Conservation (phyloP, 805 yeast species). For the Naumovozyma dairenensis region DNA sequence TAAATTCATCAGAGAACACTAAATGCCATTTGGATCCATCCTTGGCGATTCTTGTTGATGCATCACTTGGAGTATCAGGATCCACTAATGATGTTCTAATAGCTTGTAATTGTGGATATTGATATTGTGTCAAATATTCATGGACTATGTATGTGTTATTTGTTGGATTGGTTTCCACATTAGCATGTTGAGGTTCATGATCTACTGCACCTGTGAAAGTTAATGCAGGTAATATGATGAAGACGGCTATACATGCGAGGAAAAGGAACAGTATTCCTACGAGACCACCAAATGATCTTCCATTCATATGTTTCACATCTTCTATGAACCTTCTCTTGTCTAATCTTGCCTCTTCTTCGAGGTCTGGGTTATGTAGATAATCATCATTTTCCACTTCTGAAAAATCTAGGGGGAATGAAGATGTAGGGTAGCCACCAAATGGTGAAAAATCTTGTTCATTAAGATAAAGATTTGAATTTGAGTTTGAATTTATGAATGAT, state of each 20-base stretch:
- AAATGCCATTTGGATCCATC: slow-evolving; percentile 64
- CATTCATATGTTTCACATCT: slow-evolving; percentile 61
- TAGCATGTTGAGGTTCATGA: slow-evolving; percentile 7
- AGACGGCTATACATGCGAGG: slow-evolving; percentile 55
- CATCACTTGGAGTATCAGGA: slow-evolving; percentile 51
- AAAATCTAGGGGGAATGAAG: slow-evolving; percentile 78
- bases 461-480: slow-evolving; percentile 34
- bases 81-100: slow-evolving; percentile 46
- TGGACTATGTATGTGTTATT: too few species aligned
- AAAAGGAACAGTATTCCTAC: slow-evolving; percentile 50
- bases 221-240: slow-evolving; percentile 71
- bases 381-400: slow-evolving; percentile 96
- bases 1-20: slow-evolving; percentile 87
- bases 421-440: slow-evolving; percentile 94
- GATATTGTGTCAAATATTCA: slow-evolving; percentile 40
- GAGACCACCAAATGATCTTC: slow-evolving; percentile 49
- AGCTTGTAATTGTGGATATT: slow-evolving; percentile 43
- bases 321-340: slow-evolving; percentile 58
- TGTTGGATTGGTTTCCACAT: slow-evolving; percentile 31
- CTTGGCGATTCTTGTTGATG: slow-evolving; percentile 39
- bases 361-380: slow-evolving; percentile 92
- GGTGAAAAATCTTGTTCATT: slow-evolving; percentile 69
- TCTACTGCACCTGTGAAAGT: slow-evolving; percentile 66
- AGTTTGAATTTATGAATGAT: slow-evolving; percentile 26
- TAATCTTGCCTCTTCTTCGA: slow-evolving; percentile 78